Percentiles rank a stretch among this genome's conserved stretches.
phyloP scores from a whole-genome alignment of 805 yeast genomes.

The Schwanniomyces occidentalis region DNA sequence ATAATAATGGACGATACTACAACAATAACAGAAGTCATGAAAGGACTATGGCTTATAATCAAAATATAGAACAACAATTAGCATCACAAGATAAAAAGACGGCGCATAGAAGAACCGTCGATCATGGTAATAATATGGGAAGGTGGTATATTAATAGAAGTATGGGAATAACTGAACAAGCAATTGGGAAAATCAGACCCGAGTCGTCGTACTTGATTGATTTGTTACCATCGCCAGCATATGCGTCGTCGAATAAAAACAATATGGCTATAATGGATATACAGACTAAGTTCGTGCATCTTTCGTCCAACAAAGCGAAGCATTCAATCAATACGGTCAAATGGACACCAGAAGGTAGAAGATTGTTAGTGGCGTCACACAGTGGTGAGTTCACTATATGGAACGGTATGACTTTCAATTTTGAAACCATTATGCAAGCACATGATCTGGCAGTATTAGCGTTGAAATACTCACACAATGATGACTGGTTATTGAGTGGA shows the following conservation, averaged over 20 bases:
- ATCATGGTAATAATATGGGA: slow-evolving; percentile 74
- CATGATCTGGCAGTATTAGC: slow-evolving; percentile 89
- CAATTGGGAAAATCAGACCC: slow-evolving; percentile 60
- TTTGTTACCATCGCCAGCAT: slow-evolving; percentile 65
- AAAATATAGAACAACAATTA: slow-evolving; percentile 41
- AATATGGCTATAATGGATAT: slow-evolving; percentile 57
- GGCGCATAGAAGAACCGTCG: slow-evolving; percentile 68
- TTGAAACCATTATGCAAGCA: slow-evolving; percentile 98
- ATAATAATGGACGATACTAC: slow-evolving; percentile 4
- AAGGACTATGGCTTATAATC: slow-evolving; percentile 27
- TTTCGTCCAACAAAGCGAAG: slow-evolving; percentile 85
- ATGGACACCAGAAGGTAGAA: slow-evolving; percentile 96
- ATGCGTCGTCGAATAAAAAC: slow-evolving; percentile 35
- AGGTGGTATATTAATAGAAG: slow-evolving; percentile 53
- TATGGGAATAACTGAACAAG: slow-evolving; percentile 43
- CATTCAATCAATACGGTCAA: slow-evolving; percentile 87
- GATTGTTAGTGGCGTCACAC: slow-evolving; percentile 85
- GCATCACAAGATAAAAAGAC: slow-evolving; percentile 51
- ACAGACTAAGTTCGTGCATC: slow-evolving; percentile 82
- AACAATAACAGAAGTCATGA: slow-evolving; percentile 13
- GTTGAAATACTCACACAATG: slow-evolving; percentile 80
- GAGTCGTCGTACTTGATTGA: slow-evolving; percentile 66
- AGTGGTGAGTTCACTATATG: slow-evolving; percentile 96
- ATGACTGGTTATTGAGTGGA: slow-evolving; percentile 92
- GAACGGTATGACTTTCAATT: slow-evolving; percentile 94